Evolutionary conservation across 305 asterid species (phyloP), one percentile per base, ranked within the genome.

Genomic region (Rubia tinctorum): DNA sequence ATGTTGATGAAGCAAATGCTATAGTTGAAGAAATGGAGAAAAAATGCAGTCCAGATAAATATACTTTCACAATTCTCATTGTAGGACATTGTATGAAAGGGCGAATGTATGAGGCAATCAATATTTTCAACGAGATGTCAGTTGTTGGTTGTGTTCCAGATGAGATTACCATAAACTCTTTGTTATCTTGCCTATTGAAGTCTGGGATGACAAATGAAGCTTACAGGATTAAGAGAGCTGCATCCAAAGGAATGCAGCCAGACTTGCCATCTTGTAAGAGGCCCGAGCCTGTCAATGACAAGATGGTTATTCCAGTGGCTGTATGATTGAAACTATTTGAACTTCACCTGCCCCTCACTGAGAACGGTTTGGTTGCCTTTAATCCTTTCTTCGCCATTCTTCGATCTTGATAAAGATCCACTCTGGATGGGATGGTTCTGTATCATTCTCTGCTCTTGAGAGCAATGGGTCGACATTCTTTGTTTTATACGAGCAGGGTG

Each of bases 1-100:
- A 88, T 77, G 79, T 91, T 27, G 91, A 91, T 5, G 89, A 88
- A 78, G 96, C 96, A 56, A 93, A 87, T 77, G 84, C 76, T 27
- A 84, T 90, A 67, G 87, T 84, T 65, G 84, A 81, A 43, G 95
- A 87, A 83, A 90, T 93, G 97, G 96, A 88, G 27, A 91, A 81
- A 65, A 90, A 92, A 56, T 90, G 97, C 75, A 51, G 53, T 55
- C 96, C 88, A 79, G 98, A 93, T 86, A 91, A 86, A 80, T 76
- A 85, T 80, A 93, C 98, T 23, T 93, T 85, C 78, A 93, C 96
- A 55, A 93, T 90, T 82, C 88, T 93, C 79, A 88, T 91, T 79
- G 64, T 91, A 40, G 98, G 98, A 75, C 96, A 91, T 69, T 90
- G 97, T 86, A 88, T 91, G 98, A 91, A 91, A 86, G 98, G 98